Evolutionary conservation across 768 basidiomycete species (phyloP).

Genomic region (Strobilomyces echinocephalus): DNA sequence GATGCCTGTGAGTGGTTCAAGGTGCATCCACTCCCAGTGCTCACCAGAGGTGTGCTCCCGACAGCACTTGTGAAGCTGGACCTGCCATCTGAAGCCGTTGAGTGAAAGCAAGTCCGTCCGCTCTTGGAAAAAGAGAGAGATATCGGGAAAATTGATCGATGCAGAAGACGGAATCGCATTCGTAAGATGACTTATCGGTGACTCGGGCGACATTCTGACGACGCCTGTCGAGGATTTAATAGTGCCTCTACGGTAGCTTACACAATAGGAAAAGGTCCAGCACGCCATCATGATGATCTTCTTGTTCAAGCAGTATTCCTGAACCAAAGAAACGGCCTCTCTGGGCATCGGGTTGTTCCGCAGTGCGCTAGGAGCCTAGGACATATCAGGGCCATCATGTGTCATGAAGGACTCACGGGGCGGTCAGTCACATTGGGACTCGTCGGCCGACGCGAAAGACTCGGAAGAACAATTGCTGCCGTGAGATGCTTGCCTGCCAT

Average conservation of each 20-base stretch:
- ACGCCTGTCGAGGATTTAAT: neutral
- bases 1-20: slow-evolving; percentile 1
- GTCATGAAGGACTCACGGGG: neutral
- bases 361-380: neutral
- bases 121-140: slow-evolving; percentile 29
- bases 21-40: slow-evolving; percentile 15
- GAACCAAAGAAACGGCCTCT: neutral
- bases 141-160: neutral
- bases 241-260: neutral
- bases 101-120: slow-evolving; percentile 23
- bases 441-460: neutral
- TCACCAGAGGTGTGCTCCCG: slow-evolving; percentile 89
- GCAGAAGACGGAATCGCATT: neutral
- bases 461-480: no score
- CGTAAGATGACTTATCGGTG: neutral
- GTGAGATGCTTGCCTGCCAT: no score
- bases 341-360: neutral
- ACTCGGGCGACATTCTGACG: neutral
- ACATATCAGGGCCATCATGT: neutral
- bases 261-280: neutral
- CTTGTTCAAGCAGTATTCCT: neutral
- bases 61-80: slow-evolving; percentile 82
- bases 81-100: slow-evolving; percentile 11
- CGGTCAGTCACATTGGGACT: neutral
- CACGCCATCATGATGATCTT: neutral